A percentile compares a stretch with the other conserved stretches of the same genome.
phyloP scores from a whole-genome alignment of 2,329 filamentous ascomycete species.

The Monilinia aucupariae region DNA sequence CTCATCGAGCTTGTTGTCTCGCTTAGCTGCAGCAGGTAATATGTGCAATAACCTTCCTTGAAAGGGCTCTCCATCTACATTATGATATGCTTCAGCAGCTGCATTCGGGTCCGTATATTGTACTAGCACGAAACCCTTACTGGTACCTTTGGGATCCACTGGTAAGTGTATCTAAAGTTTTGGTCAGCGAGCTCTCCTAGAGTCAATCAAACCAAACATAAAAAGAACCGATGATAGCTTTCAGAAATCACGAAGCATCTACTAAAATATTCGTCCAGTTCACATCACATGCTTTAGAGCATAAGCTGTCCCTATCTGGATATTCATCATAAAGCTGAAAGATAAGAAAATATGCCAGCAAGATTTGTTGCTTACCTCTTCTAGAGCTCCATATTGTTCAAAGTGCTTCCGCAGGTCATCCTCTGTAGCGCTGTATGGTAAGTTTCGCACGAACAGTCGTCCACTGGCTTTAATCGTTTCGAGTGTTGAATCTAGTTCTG shows the following conservation, averaged over 20 bases:
- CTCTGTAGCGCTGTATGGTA: constrained; percentile 74
- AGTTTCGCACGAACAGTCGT: constrained; percentile 82
- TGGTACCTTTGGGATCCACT: constrained; percentile 63
- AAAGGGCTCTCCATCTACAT: constrained; percentile 78
- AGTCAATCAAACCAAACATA: constrained; percentile 19
- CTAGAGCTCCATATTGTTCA: constrained; percentile 63
- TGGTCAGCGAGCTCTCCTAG: constrained; percentile 36
- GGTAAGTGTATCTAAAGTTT: constrained; percentile 76
- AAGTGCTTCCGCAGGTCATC: constrained; percentile 72
- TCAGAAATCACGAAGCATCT: constrained; percentile 92
- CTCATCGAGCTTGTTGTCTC: constrained; percentile 77
- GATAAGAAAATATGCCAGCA: constrained; percentile 24
- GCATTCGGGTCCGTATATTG: constrained; percentile 67
- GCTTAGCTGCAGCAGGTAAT: constrained; percentile 76
- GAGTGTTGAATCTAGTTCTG: constrained; percentile 38
- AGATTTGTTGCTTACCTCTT: constrained; percentile 67
- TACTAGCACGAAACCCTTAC: constrained; percentile 88
- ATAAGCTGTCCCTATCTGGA: constrained; percentile 99
- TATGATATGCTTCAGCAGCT: constrained; percentile 73
- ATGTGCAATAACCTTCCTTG: constrained; percentile 91
- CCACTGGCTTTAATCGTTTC: constrained; percentile 65
- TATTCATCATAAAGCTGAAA: constrained; percentile 73
- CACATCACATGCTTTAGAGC: constrained; percentile 80
- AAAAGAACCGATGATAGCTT: constrained; percentile 33
- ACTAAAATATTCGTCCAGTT: constrained; percentile 99